These are phyloP conservation scores for Cyclotella choctawhatcheeana DNA, from an alignment of 108 stramenopile species.

Conservation along the genomic window DNA sequence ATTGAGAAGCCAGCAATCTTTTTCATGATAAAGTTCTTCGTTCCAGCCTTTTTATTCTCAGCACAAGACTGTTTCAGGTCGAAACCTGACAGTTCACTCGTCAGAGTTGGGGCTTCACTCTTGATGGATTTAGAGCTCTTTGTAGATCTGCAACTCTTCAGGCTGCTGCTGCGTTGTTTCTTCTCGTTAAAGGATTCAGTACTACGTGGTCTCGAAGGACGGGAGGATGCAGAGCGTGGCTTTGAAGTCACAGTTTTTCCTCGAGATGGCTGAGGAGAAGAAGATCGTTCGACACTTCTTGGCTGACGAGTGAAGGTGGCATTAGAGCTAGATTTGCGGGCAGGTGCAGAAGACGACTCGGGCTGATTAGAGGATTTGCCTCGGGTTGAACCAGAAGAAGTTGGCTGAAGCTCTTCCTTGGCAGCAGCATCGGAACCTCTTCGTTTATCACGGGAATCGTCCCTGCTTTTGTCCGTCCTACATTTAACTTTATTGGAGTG, in stretches of 20 bases:
- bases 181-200: background rate
- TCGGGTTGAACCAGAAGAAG: background rate
- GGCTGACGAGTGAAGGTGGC: background rate
- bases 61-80: background rate
- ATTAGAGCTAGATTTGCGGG: background rate
- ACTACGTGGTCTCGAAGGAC: conserved; percentile 10
- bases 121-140: background rate
- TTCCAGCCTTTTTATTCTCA: background rate
- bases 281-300: background rate
- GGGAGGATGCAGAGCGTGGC: background rate
- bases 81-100: conserved; percentile 5
- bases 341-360: background rate
- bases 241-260: background rate
- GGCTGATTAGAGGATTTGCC: too few relatives aligned
- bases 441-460: conserved; percentile 8
- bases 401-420: background rate
- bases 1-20: conserved; percentile 9
- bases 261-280: conserved; percentile 4
- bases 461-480: background rate
- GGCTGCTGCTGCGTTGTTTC: background rate
- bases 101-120: conserved; percentile 11
- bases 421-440: background rate
- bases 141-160: conserved; percentile 5
- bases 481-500: background rate
- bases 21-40: background rate